These are phyloP conservation scores for Vigna unguiculata DNA, from an alignment of 306 rosid genomes.

Conservation along the genomic window DNA sequence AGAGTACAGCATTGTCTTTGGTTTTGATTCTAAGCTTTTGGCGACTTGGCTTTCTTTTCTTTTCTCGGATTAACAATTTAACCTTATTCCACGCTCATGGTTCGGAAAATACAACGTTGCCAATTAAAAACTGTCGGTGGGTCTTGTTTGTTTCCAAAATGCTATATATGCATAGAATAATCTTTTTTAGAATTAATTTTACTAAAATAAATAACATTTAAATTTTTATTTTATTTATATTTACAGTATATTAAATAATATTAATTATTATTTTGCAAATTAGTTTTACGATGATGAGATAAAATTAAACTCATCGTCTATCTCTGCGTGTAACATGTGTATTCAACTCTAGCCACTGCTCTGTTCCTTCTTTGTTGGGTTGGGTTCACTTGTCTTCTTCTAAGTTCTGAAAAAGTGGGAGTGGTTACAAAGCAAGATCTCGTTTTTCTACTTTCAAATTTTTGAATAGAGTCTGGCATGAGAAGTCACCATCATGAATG, in stretches of 20 bases:
- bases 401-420: slow-evolving; percentile 2
- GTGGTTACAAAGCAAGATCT: not conserved
- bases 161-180: not conserved
- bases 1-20: not conserved
- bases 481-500: slow-evolving; percentile 39
- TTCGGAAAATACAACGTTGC: not conserved
- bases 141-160: slow-evolving; percentile 35
- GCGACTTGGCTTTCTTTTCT: not conserved
- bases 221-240: too few relatives aligned
- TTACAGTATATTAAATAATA: too few relatives aligned
- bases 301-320: too few relatives aligned
- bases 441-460: not conserved
- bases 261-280: too few relatives aligned
- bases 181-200: too few relatives aligned
- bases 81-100: not conserved
- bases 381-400: slow-evolving; percentile 13
- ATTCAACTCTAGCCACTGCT: not conserved
- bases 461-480: slow-evolving; percentile 34
- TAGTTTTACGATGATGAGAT: too few relatives aligned
- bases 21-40: not conserved
- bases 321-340: slow-evolving; percentile 19
- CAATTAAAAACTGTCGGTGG: slow-evolving; percentile 53
- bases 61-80: slow-evolving; percentile 4
- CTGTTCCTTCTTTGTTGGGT: slow-evolving; percentile 18
- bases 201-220: too few relatives aligned